These are phyloP conservation scores for Cyclotella choctawhatcheeana DNA, from an alignment of 108 stramenopile genomes.

Conservation along the genomic window DNA sequence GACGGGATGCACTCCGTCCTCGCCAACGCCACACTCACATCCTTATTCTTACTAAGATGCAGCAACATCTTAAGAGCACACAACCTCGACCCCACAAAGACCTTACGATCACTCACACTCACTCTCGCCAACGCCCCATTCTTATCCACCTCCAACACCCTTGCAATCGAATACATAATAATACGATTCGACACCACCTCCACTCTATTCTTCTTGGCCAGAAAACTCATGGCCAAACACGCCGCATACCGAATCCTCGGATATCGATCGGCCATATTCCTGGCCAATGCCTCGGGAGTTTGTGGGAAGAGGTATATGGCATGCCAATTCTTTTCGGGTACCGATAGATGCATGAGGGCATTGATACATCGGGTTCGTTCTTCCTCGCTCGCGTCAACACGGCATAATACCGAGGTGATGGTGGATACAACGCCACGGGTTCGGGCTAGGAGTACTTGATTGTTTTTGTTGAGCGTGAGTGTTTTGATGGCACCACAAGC, in stretches of 20 bases:
- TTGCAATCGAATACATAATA: slow-evolving; percentile 43
- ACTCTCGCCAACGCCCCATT: slow-evolving; percentile 35
- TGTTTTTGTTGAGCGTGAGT: slow-evolving; percentile 36
- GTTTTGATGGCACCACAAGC: slow-evolving; percentile 53
- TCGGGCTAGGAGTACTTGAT: slow-evolving; percentile 38
- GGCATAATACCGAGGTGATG: slow-evolving; percentile 41
- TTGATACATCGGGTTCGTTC: slow-evolving; percentile 53
- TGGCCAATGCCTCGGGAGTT: slow-evolving; percentile 44
- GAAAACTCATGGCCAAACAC: slow-evolving; percentile 37
- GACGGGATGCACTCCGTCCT: slow-evolving; percentile 30
- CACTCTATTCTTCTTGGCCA: slow-evolving; percentile 47
- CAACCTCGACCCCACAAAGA: slow-evolving; percentile 33
- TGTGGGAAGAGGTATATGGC: slow-evolving; percentile 40
- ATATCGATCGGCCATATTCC: slow-evolving; percentile 52
- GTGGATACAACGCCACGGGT: slow-evolving; percentile 41
- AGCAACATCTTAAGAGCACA: slow-evolving; percentile 47
- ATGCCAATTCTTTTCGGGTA: slow-evolving; percentile 52
- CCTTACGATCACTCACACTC: slow-evolving; percentile 28
- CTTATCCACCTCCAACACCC: slow-evolving; percentile 50
- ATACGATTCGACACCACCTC: slow-evolving; percentile 38
- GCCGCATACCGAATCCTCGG: slow-evolving; percentile 50
- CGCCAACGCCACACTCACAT: slow-evolving; percentile 27
- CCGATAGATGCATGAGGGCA: slow-evolving; percentile 50
- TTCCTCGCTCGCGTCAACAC: slow-evolving; percentile 44
- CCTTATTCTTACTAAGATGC: slow-evolving; percentile 44